Evolutionary conservation across 306 rosid genomes (phyloP).

Genomic region (Cyamopsis tetragonoloba): DNA sequence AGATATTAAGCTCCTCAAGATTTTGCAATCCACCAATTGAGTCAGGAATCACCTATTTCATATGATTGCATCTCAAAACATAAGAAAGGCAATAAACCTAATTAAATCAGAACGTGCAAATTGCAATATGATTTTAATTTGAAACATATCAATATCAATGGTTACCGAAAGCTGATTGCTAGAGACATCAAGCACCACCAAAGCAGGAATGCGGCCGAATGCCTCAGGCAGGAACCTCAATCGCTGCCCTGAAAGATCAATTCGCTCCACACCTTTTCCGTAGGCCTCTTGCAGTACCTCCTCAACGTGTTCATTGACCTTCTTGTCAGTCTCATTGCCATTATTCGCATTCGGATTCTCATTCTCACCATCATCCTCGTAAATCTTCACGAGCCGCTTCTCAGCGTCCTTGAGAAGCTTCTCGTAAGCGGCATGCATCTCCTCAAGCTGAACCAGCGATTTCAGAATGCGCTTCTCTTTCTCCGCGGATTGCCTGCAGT

Average conservation of each 20-base stretch:
- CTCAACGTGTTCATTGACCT: slow-evolving; percentile 55
- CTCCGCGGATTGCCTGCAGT: slow-evolving; percentile 47
- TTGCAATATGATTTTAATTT: background rate
- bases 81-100: background rate
- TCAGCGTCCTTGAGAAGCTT: slow-evolving; percentile 80
- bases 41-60: slow-evolving; percentile 78
- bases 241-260: slow-evolving; percentile 50
- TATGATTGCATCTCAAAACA: too few species aligned
- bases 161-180: slow-evolving; percentile 69
- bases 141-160: too few species aligned
- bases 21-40: slow-evolving; percentile 64
- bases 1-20: slow-evolving; percentile 77
- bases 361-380: slow-evolving; percentile 31
- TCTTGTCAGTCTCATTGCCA: slow-evolving; percentile 23
- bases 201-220: slow-evolving; percentile 52
- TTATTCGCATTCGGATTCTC: background rate
- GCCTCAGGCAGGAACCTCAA: slow-evolving; percentile 66
- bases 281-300: slow-evolving; percentile 63
- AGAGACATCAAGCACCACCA: slow-evolving; percentile 59
- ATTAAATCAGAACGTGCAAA: background rate
- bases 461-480: slow-evolving; percentile 47
- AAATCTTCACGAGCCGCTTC: slow-evolving; percentile 65
- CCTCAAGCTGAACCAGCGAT: slow-evolving; percentile 63
- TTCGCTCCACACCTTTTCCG: slow-evolving; percentile 52
- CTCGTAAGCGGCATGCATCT: slow-evolving; percentile 74